These are phyloP conservation scores for Phytophthora meadii DNA, from an alignment of 352 stramenopile genomes.

Conservation along the genomic window DNA sequence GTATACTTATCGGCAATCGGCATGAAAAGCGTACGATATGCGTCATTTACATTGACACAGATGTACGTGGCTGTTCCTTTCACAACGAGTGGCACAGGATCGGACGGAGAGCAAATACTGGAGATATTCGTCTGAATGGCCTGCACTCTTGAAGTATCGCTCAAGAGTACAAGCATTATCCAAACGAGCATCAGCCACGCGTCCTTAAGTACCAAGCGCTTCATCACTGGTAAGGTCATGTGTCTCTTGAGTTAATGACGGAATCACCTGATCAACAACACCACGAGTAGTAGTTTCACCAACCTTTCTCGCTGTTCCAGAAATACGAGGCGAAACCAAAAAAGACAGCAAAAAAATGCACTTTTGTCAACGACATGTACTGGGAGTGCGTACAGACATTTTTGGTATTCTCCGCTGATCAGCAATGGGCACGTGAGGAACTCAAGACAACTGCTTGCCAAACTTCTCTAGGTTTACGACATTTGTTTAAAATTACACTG, in stretches of 20 bases:
- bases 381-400: not conserved
- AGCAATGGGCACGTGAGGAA: not conserved
- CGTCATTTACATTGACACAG: constrained; percentile 82
- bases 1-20: constrained; percentile 81
- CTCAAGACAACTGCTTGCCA: too few species aligned
- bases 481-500: too few species aligned
- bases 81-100: constrained; percentile 50
- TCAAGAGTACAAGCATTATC: not conserved
- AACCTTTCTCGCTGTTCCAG: constrained; percentile 24
- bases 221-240: not conserved
- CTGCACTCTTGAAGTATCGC: constrained; percentile 14
- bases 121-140: constrained; percentile 59
- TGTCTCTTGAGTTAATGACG: not conserved
- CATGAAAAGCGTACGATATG: constrained; percentile 79
- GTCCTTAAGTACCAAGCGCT: not conserved
- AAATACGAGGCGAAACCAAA: constrained; percentile 5
- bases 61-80: constrained; percentile 76
- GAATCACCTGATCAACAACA: not conserved
- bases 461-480: not conserved
- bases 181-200: constrained; percentile 20
- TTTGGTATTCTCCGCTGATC: constrained; percentile 15
- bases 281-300: constrained; percentile 13
- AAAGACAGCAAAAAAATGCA: not conserved
- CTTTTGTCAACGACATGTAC: too few species aligned
- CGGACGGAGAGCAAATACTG: constrained; percentile 66